Base-by-base conservation (phyloP, 371 early-diverging fungal species). In the Nematocida ausubeli region DNA sequence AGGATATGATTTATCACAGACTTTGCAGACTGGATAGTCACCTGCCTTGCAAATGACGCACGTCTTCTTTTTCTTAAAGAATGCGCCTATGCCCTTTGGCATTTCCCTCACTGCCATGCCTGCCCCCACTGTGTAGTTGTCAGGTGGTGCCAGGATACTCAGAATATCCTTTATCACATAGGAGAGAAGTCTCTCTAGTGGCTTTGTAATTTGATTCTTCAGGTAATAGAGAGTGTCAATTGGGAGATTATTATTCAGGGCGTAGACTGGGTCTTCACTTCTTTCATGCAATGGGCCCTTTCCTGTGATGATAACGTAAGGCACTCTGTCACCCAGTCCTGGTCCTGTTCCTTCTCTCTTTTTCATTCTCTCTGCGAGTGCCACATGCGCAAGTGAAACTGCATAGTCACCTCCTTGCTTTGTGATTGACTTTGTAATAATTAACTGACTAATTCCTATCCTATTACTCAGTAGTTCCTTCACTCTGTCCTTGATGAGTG, bases 191-290 rank as follows among this genome's bases (percentile, higher is more conserved):
- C 99, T 89, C 69, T 91, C 83, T 34, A 99, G 83, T 2, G 99
- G 99, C 42, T 97, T 97, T 2, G 92, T 88, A 16, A 99, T 87
- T 85, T 99, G 99, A 75, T 99, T 92, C 69, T 98, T 96, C 22
- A 99, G 88, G 81, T 99, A 99, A 86, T 97, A 96, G 80, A 91
- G 91, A 2, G 94, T 94, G 82, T 99, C 99, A 70, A 99, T 95
- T 2, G 98, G 95, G 35, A 99, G 87, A 85, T 94, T 95, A 84
- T 99, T 91, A 73, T 97, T 96, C 44, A 99, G 88, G 12, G 95
- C 99, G 82, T 92, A 97, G 28, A 98, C 88, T 22, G 99, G 99
- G 86, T 98, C 99, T 87, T 99, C 99, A 0, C 95, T 92, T 81
- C 93, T 92, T 80, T 96, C 97, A 82, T 96, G 95, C 2, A 95